These are phyloP conservation scores for Coemansia sp. DNA, from an alignment of 192 early-diverging fungal genomes.

Conservation along the genomic window DNA sequence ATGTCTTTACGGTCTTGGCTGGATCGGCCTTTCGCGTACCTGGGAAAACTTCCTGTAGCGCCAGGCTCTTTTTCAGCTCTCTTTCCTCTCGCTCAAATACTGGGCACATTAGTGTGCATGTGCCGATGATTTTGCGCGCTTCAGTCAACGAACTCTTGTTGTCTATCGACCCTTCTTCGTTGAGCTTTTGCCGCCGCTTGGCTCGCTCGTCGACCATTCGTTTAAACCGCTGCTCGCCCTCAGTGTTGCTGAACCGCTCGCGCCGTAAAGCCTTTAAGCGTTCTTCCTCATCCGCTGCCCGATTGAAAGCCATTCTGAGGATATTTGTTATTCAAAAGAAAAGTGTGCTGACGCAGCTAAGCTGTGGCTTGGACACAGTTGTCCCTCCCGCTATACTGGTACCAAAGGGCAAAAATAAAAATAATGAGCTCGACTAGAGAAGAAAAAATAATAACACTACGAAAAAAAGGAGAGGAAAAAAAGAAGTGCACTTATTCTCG, in stretches of 20 bases:
- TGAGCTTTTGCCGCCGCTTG: slow-evolving; percentile 66
- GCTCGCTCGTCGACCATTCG: slow-evolving; percentile 69
- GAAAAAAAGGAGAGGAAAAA: neutral
- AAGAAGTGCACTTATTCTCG: neutral
- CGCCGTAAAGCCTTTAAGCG: slow-evolving; percentile 47
- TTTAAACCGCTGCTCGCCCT: slow-evolving; percentile 35
- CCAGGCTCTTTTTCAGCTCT: slow-evolving; percentile 73
- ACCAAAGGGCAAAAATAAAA: neutral
- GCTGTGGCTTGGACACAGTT: slow-evolving; percentile 1
- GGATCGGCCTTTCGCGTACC: slow-evolving; percentile 70
- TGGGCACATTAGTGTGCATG: slow-evolving; percentile 88
- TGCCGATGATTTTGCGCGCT: slow-evolving; percentile 70
- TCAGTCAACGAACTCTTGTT: slow-evolving; percentile 65
- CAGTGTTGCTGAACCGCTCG: slow-evolving; percentile 51
- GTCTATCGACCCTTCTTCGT: slow-evolving; percentile 60
- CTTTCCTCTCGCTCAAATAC: slow-evolving; percentile 86
- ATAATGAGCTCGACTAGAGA: neutral
- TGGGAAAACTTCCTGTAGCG: slow-evolving; percentile 69
- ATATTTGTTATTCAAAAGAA: neutral
- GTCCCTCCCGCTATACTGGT: neutral
- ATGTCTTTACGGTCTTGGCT: slow-evolving; percentile 76
- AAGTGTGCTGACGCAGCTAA: neutral
- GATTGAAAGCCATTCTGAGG: slow-evolving; percentile 33
- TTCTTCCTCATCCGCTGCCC: slow-evolving; percentile 35
- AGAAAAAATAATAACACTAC: neutral